Conservation (phyloP, 805 yeast genomes). For the Candida glaebosa region DNA sequence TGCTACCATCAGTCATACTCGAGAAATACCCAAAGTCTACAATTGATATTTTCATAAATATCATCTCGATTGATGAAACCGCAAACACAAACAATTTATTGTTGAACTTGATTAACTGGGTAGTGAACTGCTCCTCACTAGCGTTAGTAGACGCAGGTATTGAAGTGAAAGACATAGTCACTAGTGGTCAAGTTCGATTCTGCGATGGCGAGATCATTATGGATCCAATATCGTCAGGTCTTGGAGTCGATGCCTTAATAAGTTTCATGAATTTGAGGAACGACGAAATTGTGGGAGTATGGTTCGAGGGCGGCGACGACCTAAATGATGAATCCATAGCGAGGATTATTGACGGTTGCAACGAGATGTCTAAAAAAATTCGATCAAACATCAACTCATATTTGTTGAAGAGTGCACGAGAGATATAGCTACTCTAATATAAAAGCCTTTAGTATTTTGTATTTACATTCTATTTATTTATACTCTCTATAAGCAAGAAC, state of each 20-base stretch:
- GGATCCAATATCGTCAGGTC: slow-evolving; percentile 16
- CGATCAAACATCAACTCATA: slow-evolving; percentile 45
- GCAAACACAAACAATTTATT: slow-evolving; percentile 22
- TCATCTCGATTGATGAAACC: slow-evolving; percentile 46
- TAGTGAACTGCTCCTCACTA: slow-evolving; percentile 61
- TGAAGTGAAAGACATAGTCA: slow-evolving; percentile 72
- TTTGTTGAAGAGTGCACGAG: slow-evolving; percentile 19
- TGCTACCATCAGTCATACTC: slow-evolving; percentile 52
- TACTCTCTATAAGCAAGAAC: background rate
- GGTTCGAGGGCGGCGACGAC: slow-evolving; percentile 36
- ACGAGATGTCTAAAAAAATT: slow-evolving; percentile 38
- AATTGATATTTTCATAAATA: slow-evolving; percentile 70
- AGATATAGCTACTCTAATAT: background rate
- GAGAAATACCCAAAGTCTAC: slow-evolving; percentile 87
- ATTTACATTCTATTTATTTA: background rate
- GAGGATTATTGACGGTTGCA: slow-evolving; percentile 42
- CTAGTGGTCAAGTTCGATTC: slow-evolving; percentile 50
- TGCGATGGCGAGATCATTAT: slow-evolving; percentile 11
- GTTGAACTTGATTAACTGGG: slow-evolving; percentile 44
- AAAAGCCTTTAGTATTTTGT: slow-evolving; percentile 1
- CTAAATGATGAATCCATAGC: slow-evolving; percentile 19
- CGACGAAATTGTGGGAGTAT: slow-evolving; percentile 58
- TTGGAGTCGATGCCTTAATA: slow-evolving; percentile 37
- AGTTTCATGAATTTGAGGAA: slow-evolving; percentile 53
- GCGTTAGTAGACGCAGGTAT: slow-evolving; percentile 86